phyloP scores from a whole-genome alignment of 495 filamentous ascomycete species.

The Podospora pseudoanserina region DNA sequence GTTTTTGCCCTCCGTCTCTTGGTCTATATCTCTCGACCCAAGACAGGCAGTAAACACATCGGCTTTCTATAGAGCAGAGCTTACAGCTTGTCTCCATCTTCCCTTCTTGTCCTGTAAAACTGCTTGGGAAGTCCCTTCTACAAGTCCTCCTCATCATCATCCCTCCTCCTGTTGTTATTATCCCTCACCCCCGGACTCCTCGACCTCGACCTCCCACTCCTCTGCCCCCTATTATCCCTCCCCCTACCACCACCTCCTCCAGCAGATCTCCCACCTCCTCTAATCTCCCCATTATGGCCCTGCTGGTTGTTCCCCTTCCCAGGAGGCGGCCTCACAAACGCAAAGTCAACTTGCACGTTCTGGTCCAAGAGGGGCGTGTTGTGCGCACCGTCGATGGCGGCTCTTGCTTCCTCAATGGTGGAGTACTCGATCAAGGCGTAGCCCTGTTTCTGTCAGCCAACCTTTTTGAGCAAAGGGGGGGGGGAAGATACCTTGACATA shows the following conservation, averaged over 20 bases:
- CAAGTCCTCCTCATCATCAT: not conserved
- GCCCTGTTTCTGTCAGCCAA: slow-evolving; percentile 52
- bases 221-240: slow-evolving; percentile 26
- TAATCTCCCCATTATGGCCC: not conserved
- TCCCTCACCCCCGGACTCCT: slow-evolving; percentile 36
- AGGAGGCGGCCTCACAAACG: slow-evolving; percentile 91
- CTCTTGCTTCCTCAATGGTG: slow-evolving; percentile 78
- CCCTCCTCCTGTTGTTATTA: not conserved
- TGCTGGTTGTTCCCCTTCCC: slow-evolving; percentile 41
- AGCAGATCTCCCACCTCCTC: slow-evolving; percentile 15
- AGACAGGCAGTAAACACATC: not conserved
- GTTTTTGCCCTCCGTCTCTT: not conserved
- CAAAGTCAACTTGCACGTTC: slow-evolving; percentile 89
- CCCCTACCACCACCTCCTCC: slow-evolving; percentile 46
- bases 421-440: slow-evolving; percentile 93
- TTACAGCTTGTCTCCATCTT: too few relatives aligned
- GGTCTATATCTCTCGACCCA: not conserved
- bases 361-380: slow-evolving; percentile 84
- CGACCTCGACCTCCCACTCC: slow-evolving; percentile 47
- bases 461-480: not conserved
- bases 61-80: not conserved
- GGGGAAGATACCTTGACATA: slow-evolving; percentile 81
- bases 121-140: not conserved
- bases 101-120: too few relatives aligned
- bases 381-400: slow-evolving; percentile 81